Percentiles rank a stretch among this genome's conserved stretches.
Conservation (phyloP, 208 protist species). For the Endotrypanum monterogeii region DNA sequence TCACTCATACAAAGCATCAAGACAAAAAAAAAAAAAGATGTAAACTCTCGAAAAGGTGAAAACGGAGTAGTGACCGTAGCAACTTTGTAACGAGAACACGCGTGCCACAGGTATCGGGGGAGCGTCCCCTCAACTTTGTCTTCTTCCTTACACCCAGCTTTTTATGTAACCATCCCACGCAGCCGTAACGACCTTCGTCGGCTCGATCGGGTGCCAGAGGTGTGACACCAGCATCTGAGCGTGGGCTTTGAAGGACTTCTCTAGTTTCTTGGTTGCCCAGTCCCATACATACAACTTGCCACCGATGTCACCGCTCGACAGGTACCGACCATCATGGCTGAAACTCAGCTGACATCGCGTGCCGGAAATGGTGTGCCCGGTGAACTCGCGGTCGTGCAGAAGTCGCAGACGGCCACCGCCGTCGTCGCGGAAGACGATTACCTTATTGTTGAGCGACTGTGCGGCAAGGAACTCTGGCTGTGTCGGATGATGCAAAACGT, state of each 20-base stretch:
- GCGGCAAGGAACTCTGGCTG: constrained; percentile 86
- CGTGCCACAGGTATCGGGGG: neutral
- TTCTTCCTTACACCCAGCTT: constrained; percentile 74
- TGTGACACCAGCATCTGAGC: constrained; percentile 87
- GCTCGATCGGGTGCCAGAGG: constrained; percentile 94
- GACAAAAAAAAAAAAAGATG: neutral
- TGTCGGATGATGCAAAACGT: constrained; percentile 90
- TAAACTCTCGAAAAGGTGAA: neutral
- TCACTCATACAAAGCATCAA: too few species aligned
- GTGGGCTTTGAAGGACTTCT: constrained; percentile 87
- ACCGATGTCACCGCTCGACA: constrained; percentile 90
- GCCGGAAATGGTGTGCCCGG: constrained; percentile 93
- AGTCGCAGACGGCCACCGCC: constrained; percentile 83
- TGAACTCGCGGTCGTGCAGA: constrained; percentile 89
- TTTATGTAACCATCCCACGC: constrained; percentile 95
- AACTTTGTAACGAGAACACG: too few species aligned
- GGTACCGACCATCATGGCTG: constrained; percentile 92
- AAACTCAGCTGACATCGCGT: constrained; percentile 93
- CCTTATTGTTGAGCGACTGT: constrained; percentile 97
- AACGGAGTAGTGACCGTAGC: neutral
- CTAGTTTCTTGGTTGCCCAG: constrained; percentile 86
- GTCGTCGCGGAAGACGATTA: constrained; percentile 88
- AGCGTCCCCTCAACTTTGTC: neutral
- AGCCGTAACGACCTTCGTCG: constrained; percentile 89
- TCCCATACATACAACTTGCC: constrained; percentile 95